These are phyloP conservation scores for Chaetomium cochliodes DNA, from an alignment of 495 filamentous ascomycete genomes.

Conservation along the genomic window DNA sequence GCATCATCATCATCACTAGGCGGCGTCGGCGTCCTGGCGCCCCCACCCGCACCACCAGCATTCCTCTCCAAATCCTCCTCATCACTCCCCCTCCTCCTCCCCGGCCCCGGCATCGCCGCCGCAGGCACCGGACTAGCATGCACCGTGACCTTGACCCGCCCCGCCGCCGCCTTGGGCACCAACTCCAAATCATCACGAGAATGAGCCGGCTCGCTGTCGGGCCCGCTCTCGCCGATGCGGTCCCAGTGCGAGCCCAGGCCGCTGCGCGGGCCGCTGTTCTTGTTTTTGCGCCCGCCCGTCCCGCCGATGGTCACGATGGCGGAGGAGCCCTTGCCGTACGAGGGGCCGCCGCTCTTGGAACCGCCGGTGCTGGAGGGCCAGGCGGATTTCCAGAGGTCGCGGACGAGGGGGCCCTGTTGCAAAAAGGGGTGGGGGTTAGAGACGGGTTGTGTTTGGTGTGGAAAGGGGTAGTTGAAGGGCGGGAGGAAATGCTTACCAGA, in stretches of 20 bases:
- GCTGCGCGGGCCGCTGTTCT: not conserved
- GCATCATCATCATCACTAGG: not conserved
- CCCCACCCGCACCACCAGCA: not conserved
- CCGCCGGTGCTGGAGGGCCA: constrained; percentile 6
- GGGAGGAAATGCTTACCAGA: not conserved
- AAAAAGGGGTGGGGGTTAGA: not conserved
- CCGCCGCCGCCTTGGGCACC: constrained; percentile 9
- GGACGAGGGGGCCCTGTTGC: constrained; percentile 10
- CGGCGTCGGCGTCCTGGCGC: not conserved
- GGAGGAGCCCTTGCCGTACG: not conserved
- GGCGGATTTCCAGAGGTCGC: constrained; percentile 15
- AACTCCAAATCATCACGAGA: constrained; percentile 9
- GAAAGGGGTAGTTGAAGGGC: not conserved
- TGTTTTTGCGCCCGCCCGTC: constrained; percentile 9
- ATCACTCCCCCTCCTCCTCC: constrained; percentile 9
- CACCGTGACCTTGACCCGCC: not conserved
- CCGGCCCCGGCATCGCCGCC: not conserved
- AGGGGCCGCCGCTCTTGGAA: not conserved
- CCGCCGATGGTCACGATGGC: constrained; percentile 16
- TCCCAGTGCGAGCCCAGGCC: constrained; percentile 4
- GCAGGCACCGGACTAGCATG: not conserved
- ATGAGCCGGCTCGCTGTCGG: not conserved
- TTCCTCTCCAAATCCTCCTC: not conserved
- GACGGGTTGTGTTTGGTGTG: too few relatives aligned
- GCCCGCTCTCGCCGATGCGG: constrained; percentile 1